Evolutionary conservation across 805 yeast genomes (phyloP).

Genomic region (Barnettozyma californica): DNA sequence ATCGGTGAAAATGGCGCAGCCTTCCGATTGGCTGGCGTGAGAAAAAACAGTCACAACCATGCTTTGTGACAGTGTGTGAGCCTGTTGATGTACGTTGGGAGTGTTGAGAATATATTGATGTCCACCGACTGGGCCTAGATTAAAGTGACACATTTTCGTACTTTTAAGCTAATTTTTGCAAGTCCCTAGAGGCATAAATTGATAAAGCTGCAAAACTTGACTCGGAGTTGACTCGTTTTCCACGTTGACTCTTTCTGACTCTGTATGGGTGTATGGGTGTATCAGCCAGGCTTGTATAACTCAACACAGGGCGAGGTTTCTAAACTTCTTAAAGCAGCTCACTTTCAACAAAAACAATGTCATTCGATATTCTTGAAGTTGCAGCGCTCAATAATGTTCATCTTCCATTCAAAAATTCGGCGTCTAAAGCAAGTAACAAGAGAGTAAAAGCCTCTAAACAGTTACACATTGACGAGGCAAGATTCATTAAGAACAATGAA

Average conservation of each 20-base stretch:
- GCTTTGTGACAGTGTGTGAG: neutral
- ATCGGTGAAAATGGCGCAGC: constrained; percentile 1
- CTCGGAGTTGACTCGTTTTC: neutral
- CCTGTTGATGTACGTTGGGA: neutral
- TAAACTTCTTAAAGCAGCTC: neutral
- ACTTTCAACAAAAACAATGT: neutral
- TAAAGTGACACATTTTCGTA: constrained; percentile 6
- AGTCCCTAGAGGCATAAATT: neutral
- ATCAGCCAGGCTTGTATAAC: neutral
- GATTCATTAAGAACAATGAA: constrained; percentile 42
- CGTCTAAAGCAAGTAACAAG: constrained; percentile 46
- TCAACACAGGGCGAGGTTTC: too few relatives aligned
- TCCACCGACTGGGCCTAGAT: neutral
- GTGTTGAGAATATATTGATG: neutral
- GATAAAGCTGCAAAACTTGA: neutral
- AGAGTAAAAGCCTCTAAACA: constrained; percentile 74
- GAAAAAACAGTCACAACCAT: constrained; percentile 5
- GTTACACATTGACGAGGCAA: constrained; percentile 70
- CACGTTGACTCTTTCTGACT: neutral
- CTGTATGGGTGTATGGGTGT: neutral
- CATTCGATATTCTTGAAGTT: constrained; percentile 11
- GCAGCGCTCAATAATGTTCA: constrained; percentile 22
- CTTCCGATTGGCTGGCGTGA: constrained; percentile 13
- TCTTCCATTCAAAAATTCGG: constrained; percentile 55
- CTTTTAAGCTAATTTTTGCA: neutral